Evolutionary conservation across 257 asterid genomes (phyloP).

Genomic region (Penstemon barbatus): DNA sequence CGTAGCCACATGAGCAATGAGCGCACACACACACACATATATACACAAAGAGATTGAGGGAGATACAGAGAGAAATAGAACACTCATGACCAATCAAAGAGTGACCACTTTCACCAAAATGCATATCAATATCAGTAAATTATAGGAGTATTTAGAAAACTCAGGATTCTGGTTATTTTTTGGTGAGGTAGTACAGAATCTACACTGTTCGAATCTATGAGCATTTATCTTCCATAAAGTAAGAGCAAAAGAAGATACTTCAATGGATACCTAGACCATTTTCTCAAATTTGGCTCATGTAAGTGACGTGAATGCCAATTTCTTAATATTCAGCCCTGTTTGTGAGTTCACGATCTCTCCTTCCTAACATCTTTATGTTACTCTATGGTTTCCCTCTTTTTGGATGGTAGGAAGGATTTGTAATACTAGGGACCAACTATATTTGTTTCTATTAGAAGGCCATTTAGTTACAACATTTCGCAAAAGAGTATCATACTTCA

Average conservation of each 20-base stretch:
- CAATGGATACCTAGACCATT: neutral
- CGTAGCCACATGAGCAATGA: neutral
- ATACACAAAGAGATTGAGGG: neutral
- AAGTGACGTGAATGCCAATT: neutral
- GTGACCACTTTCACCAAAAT: neutral
- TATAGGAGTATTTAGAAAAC: neutral
- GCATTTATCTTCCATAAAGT: neutral
- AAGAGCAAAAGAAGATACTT: neutral
- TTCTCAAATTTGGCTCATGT: slow-evolving; percentile 11
- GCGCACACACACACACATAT: neutral
- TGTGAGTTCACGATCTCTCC: neutral
- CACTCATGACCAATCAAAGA: slow-evolving; percentile 8
- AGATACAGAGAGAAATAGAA: neutral
- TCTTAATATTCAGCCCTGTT: neutral
- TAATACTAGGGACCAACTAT: neutral
- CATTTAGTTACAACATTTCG: no score
- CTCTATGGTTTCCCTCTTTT: no score
- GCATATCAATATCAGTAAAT: neutral
- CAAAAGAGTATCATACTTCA: no score
- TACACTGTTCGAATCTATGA: slow-evolving; percentile 10
- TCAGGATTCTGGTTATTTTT: neutral
- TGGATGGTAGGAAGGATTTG: neutral
- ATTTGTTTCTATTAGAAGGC: no score
- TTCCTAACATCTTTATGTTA: no score
- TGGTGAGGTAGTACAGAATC: neutral